A percentile compares a stretch with the other conserved stretches of the same genome.
These are phyloP conservation scores for Salix caprea DNA, from an alignment of 345 rosid species.

Conservation along the genomic window DNA sequence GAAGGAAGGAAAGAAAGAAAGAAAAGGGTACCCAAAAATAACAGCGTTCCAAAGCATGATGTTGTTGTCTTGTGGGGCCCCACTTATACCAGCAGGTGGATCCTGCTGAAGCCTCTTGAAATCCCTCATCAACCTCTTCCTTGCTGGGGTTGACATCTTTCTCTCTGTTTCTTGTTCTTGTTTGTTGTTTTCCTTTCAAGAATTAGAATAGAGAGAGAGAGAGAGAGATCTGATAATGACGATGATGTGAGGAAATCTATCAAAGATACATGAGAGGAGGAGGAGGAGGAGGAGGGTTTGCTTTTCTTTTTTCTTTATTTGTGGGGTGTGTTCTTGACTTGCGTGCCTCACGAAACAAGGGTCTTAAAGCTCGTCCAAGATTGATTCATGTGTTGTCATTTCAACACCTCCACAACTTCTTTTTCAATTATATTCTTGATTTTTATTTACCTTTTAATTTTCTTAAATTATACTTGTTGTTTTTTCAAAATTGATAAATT, in stretches of 20 bases:
- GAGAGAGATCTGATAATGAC: background rate
- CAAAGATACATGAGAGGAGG: background rate
- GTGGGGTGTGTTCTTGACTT: background rate
- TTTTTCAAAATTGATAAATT: background rate
- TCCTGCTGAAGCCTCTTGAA: conserved; percentile 38
- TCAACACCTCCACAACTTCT: background rate
- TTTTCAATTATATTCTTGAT: background rate
- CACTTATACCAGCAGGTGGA: conserved; percentile 37
- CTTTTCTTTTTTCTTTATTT: background rate
- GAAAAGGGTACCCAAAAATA: conserved; percentile 24
- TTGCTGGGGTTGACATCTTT: conserved; percentile 29
- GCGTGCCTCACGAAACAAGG: background rate
- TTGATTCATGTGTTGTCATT: background rate
- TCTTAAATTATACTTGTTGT: too few relatives aligned
- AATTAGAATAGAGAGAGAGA: background rate
- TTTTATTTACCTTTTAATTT: background rate
- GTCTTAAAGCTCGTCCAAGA: background rate
- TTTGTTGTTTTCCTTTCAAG: background rate
- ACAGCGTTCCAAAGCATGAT: conserved; percentile 36
- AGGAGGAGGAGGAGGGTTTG: background rate
- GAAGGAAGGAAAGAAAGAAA: background rate
- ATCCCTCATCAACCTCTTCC: conserved; percentile 39
- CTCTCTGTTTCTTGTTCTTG: background rate
- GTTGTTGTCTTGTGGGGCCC: conserved; percentile 33
- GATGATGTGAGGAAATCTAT: background rate